Evolutionary conservation across 805 yeast genomes (phyloP), one percentile per base, ranked within the genome.

Genomic region (Kregervanrija delftensis): DNA sequence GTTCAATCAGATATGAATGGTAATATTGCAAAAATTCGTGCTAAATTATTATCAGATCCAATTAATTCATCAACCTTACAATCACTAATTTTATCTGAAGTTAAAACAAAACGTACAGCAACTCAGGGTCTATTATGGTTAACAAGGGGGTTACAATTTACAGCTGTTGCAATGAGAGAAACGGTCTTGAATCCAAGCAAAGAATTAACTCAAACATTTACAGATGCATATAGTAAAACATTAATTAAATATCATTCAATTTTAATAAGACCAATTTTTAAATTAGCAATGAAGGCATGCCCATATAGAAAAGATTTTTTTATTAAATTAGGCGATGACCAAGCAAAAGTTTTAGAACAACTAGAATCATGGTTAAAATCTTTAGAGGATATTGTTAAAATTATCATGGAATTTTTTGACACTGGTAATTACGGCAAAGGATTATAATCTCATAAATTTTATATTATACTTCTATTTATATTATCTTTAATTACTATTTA

Each of bases 231-330:
- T 69, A 59, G 73, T 50, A 84, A 83, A 67, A 88, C 96, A 5
- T 74, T 88, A 61, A 74, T 83, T 48, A 80, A 88, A 65, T 82
- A 79, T 67, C 96, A 88, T 68, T 81, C 83, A 43, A 77, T 88
- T 75, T 70, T 88, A 57, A 73, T 88, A 50, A 84, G 83, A 59
- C 96, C 96, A 28, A 79, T 89, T 43, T 88, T 88, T 77, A 86
- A 86, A 68, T 73, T 89, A 62, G 96, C 96, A 40, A 89, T 88
- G 96, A 86, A 85, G 65, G 95, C 96, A 2, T 86, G 95, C 65
- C 96, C 96, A 11, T 89, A 86, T 67, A 79, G 96, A 70, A 79
- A 77, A 62, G 95, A 81, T 59, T 86, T 88, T 61, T 88, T 86
- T 58, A 81, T 65, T 48, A 88, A 87, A 69, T 75, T 88, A 55